These are phyloP conservation scores for Mycosarcoma mackinlayi DNA, from an alignment of 1,284 basidiomycete species.

Conservation along the genomic window DNA sequence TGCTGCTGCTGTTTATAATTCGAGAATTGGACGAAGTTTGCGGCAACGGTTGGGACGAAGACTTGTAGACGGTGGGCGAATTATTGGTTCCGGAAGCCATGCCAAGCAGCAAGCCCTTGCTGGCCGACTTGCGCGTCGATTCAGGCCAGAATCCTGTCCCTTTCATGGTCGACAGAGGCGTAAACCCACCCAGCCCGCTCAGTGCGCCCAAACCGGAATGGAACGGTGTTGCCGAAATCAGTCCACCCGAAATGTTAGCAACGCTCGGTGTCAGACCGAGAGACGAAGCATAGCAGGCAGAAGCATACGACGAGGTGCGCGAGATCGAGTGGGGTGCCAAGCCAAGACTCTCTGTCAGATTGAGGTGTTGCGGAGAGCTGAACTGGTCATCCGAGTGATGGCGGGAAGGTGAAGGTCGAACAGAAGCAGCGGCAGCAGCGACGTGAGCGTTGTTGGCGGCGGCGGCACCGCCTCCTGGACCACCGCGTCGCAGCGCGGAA, in stretches of 20 bases:
- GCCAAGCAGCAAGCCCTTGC: conserved; percentile 1
- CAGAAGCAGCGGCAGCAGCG: conserved; percentile 6
- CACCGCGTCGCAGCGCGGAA: conserved; percentile 29
- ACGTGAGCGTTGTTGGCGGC: conserved; percentile 3
- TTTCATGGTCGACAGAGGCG: conserved; percentile 29
- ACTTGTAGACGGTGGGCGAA: conserved; percentile 37
- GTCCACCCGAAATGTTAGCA: conserved; percentile 33
- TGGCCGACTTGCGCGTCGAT: conserved; percentile 18
- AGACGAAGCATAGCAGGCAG: conserved; percentile 42
- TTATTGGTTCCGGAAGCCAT: not conserved
- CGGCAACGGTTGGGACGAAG: conserved; percentile 1
- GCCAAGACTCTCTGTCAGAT: conserved; percentile 60
- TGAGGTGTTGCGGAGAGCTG: conserved; percentile 62
- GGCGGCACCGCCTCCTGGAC: conserved; percentile 1
- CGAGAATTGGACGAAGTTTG: not conserved
- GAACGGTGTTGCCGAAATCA: conserved; percentile 33
- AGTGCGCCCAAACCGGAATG: conserved; percentile 32
- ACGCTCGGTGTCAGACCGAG: conserved; percentile 58
- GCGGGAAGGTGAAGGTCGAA: conserved; percentile 35
- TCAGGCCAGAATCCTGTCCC: conserved; percentile 32
- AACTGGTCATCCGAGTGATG: conserved; percentile 54
- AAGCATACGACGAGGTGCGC: conserved; percentile 34
- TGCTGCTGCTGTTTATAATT: not conserved
- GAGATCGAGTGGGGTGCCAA: conserved; percentile 62
- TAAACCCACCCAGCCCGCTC: conserved; percentile 37